These are phyloP conservation scores for Hortaea werneckii DNA, from an alignment of 2,329 filamentous ascomycete species.

Conservation along the genomic window DNA sequence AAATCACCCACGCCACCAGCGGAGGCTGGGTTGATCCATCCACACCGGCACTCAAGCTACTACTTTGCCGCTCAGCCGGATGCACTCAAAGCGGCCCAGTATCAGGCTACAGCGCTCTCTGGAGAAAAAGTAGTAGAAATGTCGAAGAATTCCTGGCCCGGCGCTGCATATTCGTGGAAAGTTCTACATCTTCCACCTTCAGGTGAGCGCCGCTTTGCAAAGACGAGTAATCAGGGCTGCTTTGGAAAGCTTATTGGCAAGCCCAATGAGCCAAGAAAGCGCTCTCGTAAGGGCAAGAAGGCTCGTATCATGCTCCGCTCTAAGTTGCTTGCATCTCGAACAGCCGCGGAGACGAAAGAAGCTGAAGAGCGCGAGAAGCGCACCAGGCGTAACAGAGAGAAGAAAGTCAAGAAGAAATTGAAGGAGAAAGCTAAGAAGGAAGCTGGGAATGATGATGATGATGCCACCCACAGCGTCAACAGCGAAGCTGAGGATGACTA, in stretches of 20 bases:
- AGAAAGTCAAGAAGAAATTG: conserved; percentile 27
- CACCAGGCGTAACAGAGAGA: conserved; percentile 23
- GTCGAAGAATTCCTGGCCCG: conserved; percentile 11
- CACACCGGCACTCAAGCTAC: conserved; percentile 7
- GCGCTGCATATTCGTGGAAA: conserved; percentile 18
- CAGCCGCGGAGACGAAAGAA: conserved; percentile 19
- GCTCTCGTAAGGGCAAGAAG: conserved; percentile 23
- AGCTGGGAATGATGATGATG: conserved; percentile 5
- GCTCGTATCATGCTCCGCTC: conserved; percentile 18
- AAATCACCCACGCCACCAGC: conserved; percentile 2
- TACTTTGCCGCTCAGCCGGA: conserved; percentile 10
- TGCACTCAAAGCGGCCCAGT: neutral
- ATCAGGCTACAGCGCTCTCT: conserved; percentile 10
- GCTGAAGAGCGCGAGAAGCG: conserved; percentile 24
- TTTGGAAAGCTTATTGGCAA: neutral
- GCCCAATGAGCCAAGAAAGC: conserved; percentile 4
- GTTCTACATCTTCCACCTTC: conserved; percentile 10
- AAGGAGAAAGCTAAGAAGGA: conserved; percentile 26
- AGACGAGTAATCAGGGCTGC: neutral
- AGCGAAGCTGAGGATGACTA: neutral
- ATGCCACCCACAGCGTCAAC: neutral
- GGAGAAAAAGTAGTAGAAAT: conserved; percentile 12
- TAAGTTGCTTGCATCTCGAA: conserved; percentile 14
- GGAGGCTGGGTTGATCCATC: conserved; percentile 10
- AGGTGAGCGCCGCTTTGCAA: neutral